These are phyloP conservation scores for Bathelium albidoporum DNA, from an alignment of 495 filamentous ascomycete genomes.

Conservation along the genomic window DNA sequence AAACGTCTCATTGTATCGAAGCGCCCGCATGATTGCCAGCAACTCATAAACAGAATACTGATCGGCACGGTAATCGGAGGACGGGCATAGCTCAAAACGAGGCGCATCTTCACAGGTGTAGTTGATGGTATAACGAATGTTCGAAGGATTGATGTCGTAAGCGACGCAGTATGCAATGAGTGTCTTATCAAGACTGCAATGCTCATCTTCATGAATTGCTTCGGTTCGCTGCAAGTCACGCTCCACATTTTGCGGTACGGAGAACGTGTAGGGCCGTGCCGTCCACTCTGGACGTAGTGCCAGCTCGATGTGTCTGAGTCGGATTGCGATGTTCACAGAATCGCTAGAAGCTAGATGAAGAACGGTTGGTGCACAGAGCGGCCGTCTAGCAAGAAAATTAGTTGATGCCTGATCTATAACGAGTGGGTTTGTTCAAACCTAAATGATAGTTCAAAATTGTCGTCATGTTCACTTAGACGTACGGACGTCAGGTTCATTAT, in stretches of 20 bases:
- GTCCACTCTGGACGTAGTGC: constrained; percentile 78
- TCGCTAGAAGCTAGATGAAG: constrained; percentile 72
- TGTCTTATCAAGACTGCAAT: constrained; percentile 70
- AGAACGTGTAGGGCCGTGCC: constrained; percentile 54
- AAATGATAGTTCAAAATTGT: constrained; percentile 79
- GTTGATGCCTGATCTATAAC: constrained; percentile 32
- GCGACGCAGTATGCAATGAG: constrained; percentile 77
- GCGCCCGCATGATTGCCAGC: constrained; percentile 71
- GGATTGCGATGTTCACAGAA: constrained; percentile 65
- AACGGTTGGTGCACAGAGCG: constrained; percentile 50
- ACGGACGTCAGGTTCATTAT: constrained; percentile 63
- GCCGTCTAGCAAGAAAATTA: constrained; percentile 24
- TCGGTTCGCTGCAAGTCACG: constrained; percentile 49
- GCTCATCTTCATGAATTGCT: constrained; percentile 58
- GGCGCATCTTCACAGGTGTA: constrained; percentile 70
- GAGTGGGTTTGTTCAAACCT: constrained; percentile 40
- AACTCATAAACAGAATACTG: constrained; percentile 66
- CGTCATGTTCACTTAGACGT: constrained; percentile 60
- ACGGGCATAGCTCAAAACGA: constrained; percentile 68
- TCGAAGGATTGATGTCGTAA: constrained; percentile 39
- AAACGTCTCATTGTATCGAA: constrained; percentile 90
- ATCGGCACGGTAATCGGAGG: constrained; percentile 42
- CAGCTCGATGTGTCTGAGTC: constrained; percentile 60
- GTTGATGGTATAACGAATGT: constrained; percentile 58
- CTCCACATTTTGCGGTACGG: constrained; percentile 52